phyloP scores from a whole-genome alignment of 768 basidiomycete genomes.

The Hypsizygus marmoreus region DNA sequence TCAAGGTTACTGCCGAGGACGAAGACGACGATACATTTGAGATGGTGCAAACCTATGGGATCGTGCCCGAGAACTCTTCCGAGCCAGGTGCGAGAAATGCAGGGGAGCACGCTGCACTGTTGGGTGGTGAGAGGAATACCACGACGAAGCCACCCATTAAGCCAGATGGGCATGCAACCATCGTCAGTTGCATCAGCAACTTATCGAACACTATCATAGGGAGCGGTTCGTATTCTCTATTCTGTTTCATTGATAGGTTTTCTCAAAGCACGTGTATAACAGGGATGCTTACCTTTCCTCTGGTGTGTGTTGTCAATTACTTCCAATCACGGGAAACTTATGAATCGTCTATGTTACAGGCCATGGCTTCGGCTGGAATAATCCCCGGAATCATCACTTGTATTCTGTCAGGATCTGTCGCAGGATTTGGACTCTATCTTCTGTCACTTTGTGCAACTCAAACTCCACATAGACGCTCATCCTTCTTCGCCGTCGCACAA shows the following conservation, averaged over 20 bases:
- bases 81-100: slow-evolving; percentile 29
- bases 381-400: slow-evolving; percentile 92
- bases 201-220: slow-evolving; percentile 91
- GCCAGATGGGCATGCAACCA: slow-evolving; percentile 66
- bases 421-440: slow-evolving; percentile 86
- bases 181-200: slow-evolving; percentile 75
- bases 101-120: slow-evolving; percentile 61
- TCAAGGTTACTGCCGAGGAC: slow-evolving; percentile 13
- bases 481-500: slow-evolving; percentile 81
- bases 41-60: slow-evolving; percentile 74
- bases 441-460: slow-evolving; percentile 81
- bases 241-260: slow-evolving; percentile 5
- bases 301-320: slow-evolving; percentile 54
- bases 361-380: slow-evolving; percentile 87
- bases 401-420: slow-evolving; percentile 72
- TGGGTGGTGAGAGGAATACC: slow-evolving; percentile 44
- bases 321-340: slow-evolving; percentile 5
- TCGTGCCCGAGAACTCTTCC: slow-evolving; percentile 38
- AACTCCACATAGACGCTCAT: slow-evolving; percentile 72
- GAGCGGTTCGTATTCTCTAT: slow-evolving; percentile 57
- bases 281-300: slow-evolving; percentile 90
- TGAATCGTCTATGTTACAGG: slow-evolving; percentile 44
- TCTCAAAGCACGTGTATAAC: slow-evolving; percentile 4
- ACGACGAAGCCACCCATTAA: slow-evolving; percentile 20
- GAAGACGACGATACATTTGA: slow-evolving; percentile 43